Evolutionary conservation across 805 yeast genomes (phyloP).

Genomic region (Starmerella geochares): DNA sequence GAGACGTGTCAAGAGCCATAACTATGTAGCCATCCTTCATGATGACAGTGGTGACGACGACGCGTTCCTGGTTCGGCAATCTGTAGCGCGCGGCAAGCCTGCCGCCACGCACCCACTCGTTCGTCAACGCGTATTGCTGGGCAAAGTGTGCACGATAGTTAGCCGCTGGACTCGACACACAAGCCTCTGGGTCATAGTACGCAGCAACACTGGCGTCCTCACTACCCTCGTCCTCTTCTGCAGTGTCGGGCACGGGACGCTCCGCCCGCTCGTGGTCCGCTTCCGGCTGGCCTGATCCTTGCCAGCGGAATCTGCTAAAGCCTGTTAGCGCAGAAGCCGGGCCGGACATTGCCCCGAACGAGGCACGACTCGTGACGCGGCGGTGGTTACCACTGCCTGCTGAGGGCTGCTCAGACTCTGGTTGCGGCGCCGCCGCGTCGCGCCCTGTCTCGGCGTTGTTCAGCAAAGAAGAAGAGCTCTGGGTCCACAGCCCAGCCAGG

Average conservation of each 20-base stretch:
- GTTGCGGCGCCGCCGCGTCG: neutral
- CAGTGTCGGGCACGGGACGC: neutral
- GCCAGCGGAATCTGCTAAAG: constrained; percentile 7
- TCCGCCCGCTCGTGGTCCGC: neutral
- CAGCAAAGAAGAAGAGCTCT: neutral
- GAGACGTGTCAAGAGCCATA: constrained; percentile 37
- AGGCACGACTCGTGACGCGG: constrained; percentile 4
- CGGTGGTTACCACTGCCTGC: too few species aligned
- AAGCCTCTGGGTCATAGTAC: constrained; percentile 30
- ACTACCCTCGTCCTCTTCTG: neutral
- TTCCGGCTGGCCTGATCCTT: neutral
- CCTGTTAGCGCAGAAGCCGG: constrained; percentile 5
- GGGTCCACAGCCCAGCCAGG: neutral
- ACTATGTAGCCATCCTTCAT: constrained; percentile 34
- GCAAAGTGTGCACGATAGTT: constrained; percentile 34
- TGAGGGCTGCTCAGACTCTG: neutral
- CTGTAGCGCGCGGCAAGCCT: constrained; percentile 34
- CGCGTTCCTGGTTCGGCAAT: constrained; percentile 28
- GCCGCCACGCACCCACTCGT: constrained; percentile 37
- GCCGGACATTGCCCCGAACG: constrained; percentile 5
- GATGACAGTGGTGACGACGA: constrained; percentile 35
- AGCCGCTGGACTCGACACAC: constrained; percentile 28
- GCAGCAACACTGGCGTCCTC: constrained; percentile 19
- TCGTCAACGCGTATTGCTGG: constrained; percentile 34
- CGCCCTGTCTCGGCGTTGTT: neutral